Base-by-base conservation (phyloP, 257 asterid species). In the Euphrasia confusa region DNA sequence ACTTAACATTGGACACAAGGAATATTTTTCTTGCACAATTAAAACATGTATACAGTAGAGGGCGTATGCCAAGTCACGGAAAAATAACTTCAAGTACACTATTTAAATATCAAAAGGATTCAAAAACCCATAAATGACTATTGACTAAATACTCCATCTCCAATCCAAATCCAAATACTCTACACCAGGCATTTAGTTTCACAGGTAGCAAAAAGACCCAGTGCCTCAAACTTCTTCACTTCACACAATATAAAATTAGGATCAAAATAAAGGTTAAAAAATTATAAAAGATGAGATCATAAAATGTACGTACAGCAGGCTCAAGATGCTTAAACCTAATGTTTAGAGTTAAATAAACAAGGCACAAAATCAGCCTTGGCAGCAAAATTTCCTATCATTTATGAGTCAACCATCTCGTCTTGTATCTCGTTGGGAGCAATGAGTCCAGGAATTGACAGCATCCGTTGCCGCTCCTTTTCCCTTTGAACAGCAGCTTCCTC, bases 401-500 rank as follows among this genome's bases (percentile, higher is more conserved):
- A 91, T 12, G 94, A 81, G 74, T 88, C 98, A 42, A 77, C 83
- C 97, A 91, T 91, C 67, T 88, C 98, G 58, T 91, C 95, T 64
- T 86, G 95, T 27, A 86, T 84, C 84, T 91, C 98, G 30, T 80
- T 91, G 58, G 98, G 96, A 10, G 96, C 92, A 60, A 91, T 81
- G 47, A 91, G 82, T 49, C 98, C 98, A 0, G 96, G 96, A 69
- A 88, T 88, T 17, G 96, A 78, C 17, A 84, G 90, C 95, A 86
- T 86, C 14, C 95, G 79, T 49, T 88, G 92, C 26, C 92, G 79
- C 61, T 91, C 98, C 71, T 80, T 77, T 44, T 91, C 98, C 73
- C 83, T 81, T 69, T 88, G 96, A 44, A 79, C 84, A 82, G 92
- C 96, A 75, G 95, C 88, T 68, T 91, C 98, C 71, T 91, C 98